phyloP scores from a whole-genome alignment of 2,329 filamentous ascomycete species.

The Colletotrichum abscissum region DNA sequence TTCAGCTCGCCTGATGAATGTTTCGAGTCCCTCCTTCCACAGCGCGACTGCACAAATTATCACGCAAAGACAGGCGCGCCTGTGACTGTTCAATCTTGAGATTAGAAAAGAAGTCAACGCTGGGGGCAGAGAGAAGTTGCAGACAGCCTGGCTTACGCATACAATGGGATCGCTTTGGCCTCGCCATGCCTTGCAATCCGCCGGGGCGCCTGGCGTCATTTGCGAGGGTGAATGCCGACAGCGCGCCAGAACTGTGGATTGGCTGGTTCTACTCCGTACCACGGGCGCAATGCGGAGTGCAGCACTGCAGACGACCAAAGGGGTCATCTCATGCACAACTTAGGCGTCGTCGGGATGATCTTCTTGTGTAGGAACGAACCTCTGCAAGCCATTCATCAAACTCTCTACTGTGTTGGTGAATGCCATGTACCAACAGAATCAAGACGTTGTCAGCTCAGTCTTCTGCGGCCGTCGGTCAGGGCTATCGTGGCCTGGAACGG shows the following conservation, averaged over 20 bases:
- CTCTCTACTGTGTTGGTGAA: background rate
- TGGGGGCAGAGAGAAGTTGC: too few relatives aligned
- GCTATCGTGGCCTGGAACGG: too few relatives aligned
- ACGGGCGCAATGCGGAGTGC: slow-evolving; percentile 12
- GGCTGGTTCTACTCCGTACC: background rate
- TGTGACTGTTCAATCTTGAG: too few relatives aligned
- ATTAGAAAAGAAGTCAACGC: too few relatives aligned
- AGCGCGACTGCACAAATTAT: background rate
- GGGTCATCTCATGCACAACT: background rate
- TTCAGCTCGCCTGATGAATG: background rate
- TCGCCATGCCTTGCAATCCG: background rate
- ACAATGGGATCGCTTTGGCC: background rate
- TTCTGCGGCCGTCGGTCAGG: too few relatives aligned
- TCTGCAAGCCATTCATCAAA: background rate
- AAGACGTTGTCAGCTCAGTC: too few relatives aligned
- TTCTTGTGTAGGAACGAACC: background rate
- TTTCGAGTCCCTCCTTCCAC: background rate
- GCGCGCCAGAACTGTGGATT: background rate
- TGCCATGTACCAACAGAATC: too few relatives aligned
- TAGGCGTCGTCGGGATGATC: background rate
- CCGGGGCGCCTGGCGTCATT: background rate
- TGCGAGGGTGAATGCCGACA: background rate
- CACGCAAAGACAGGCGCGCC: background rate
- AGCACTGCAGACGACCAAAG: background rate
- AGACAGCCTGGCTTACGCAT: background rate